Percentiles rank a stretch among this genome's conserved stretches.
Evolutionary conservation across 495 filamentous ascomycete species (phyloP).

Genomic region (Aspergillus carlsbadensis): DNA sequence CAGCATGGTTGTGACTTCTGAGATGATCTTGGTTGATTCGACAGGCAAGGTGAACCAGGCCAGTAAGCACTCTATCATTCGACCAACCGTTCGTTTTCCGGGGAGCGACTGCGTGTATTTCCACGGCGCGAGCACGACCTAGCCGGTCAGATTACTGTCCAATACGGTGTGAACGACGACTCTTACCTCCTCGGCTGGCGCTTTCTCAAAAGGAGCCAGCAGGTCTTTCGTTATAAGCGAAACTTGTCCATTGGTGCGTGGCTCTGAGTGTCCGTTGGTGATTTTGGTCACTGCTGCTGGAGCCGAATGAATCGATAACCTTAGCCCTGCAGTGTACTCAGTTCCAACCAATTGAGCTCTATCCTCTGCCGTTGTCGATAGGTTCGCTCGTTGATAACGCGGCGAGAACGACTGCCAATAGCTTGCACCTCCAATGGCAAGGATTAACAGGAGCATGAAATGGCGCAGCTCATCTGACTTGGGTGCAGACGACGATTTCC

Average conservation of each 20-base stretch:
- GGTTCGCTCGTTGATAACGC: background rate
- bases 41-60: background rate
- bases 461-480: background rate
- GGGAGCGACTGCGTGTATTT: background rate
- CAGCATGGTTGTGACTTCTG: background rate
- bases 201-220: constrained; percentile 1
- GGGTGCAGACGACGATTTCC: background rate
- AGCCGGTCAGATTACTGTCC: background rate
- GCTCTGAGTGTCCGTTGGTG: background rate
- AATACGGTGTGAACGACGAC: no score
- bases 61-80: background rate
- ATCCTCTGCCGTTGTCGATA: background rate
- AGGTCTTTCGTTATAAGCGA: background rate
- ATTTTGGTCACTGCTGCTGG: background rate
- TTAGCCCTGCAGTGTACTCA: background rate
- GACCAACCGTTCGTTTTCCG: background rate
- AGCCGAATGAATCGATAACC: background rate
- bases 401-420: background rate
- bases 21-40: background rate
- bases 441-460: background rate
- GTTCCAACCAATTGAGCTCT: background rate
- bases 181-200: background rate
- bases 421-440: background rate
- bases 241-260: background rate
- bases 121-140: constrained; percentile 2